A percentile compares a stretch with the other conserved stretches of the same genome.
Evolutionary conservation across 768 basidiomycete genomes (phyloP).

Genomic region (Tylopilus felleus): DNA sequence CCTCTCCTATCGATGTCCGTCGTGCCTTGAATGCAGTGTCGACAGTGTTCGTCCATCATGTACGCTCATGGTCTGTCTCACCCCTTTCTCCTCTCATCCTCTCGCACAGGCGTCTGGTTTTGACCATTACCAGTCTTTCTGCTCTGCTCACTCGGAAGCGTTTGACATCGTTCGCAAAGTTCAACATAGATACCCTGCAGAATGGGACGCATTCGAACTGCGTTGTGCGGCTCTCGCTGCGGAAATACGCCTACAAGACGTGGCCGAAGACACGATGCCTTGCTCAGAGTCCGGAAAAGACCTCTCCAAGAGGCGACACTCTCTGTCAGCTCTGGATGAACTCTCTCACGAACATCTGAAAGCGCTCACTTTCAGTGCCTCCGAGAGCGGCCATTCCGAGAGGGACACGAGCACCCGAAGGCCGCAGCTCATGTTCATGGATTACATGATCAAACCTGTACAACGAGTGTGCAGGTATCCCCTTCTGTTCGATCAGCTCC

Average conservation of each 20-base stretch:
- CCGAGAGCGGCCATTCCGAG: constrained; percentile 30
- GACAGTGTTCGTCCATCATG: constrained; percentile 57
- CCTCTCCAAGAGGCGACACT: constrained; percentile 37
- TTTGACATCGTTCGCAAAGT: constrained; percentile 67
- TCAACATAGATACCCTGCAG: constrained; percentile 56
- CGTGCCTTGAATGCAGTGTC: constrained; percentile 39
- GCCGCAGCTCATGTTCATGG: constrained; percentile 60
- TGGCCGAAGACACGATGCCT: constrained; percentile 3
- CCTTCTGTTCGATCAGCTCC: constrained; percentile 76
- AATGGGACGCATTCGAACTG: constrained; percentile 85
- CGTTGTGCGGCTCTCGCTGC: constrained; percentile 59
- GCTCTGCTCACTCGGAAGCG: constrained; percentile 82
- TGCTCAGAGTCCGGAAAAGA: constrained; percentile 6
- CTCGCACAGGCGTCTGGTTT: constrained; percentile 64
- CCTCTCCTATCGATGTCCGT: constrained; percentile 41
- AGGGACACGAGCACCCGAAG: constrained; percentile 27
- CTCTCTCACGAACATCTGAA: constrained; percentile 32
- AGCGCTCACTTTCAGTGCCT: constrained; percentile 29
- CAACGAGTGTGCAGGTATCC: constrained; percentile 96
- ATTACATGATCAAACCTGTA: constrained; percentile 96
- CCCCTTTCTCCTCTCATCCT: not conserved
- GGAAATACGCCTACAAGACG: constrained; percentile 28
- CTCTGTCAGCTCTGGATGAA: constrained; percentile 51
- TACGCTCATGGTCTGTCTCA: constrained; percentile 23
- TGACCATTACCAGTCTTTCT: constrained; percentile 79